Base-by-base conservation (phyloP, 768 basidiomycete genomes). In the Lentinula edodes region DNA sequence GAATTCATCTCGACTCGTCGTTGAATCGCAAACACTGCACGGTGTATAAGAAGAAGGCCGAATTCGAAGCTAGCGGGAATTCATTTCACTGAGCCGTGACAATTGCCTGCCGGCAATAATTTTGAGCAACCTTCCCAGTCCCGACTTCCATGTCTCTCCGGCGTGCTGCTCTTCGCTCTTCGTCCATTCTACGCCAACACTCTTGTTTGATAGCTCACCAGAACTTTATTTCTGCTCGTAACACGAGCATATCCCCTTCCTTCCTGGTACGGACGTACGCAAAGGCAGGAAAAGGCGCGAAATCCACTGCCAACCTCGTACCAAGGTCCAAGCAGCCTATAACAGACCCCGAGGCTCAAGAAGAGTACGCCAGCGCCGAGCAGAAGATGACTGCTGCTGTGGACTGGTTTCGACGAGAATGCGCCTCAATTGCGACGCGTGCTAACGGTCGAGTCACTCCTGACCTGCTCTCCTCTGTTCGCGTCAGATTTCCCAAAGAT, bases 351-450 rank as follows among this genome's bases (percentile, higher is more conserved):
- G 76, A 77, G 2, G 76, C 86, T 6, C 80, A 76, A 41, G 75
- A 78, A 10, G 89, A 90, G 68, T 89, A 89, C 65, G 71, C 76
- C 38, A 88, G 84, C 66, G 74, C 84, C 0, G 87, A 88, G 64
- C 71, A 77, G 6, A 82, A 82, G 63, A 93, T 94, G 90, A 68
- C 74, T 38, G 70, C 76, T 2, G 76, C 81, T 3, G 79, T 89
- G n/a, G 89, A 90, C 20, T 87, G 86, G 84, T 89, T 84, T 78
- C 79, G 85, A 60, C 90, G 89, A 63, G 90, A 91, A 67, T 87
- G 90, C 55, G 85, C 87, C n/a, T 78, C 74, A 16, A 75, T 86
- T 20, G 89, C 91, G 72, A 82, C 80, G 20, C 85, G 91, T 13
- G 89, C 88, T 1, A 83, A 78, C 58, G 92, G 92, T 35, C 87